Conservation (phyloP, 148 eudicot genomes). For the Pouteria glomerata region DNA sequence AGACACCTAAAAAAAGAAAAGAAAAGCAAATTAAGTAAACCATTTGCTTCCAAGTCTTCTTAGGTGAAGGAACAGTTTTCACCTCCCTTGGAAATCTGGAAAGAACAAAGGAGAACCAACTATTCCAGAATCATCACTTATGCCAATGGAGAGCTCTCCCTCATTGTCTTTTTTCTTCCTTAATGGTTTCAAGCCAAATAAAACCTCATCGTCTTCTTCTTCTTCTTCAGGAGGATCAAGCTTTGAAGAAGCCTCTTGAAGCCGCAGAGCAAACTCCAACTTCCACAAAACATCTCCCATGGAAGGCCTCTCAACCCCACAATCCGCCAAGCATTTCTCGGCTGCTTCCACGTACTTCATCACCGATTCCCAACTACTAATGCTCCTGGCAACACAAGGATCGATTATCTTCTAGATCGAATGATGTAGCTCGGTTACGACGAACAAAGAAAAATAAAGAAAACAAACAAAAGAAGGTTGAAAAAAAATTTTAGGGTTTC, state of each 20-base stretch:
- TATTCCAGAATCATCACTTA: conserved; percentile 34
- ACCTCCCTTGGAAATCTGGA: conserved; percentile 50
- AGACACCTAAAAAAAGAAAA: neutral
- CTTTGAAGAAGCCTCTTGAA: conserved; percentile 43
- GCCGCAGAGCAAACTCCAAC: conserved; percentile 60
- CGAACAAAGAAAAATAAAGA: too few species aligned
- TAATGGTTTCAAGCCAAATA: conserved; percentile 26
- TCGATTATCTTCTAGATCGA: conserved; percentile 45
- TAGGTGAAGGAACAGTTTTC: neutral
- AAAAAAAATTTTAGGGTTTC: too few species aligned
- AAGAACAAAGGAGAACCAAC: conserved; percentile 39
- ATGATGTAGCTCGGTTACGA: too few species aligned
- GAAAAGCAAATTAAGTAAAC: neutral
- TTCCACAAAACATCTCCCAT: conserved; percentile 75
- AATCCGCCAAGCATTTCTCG: conserved; percentile 62
- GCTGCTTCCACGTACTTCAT: conserved; percentile 58
- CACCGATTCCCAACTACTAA: conserved; percentile 29
- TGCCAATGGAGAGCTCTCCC: neutral
- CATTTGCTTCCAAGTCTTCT: neutral
- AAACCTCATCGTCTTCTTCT: conserved; percentile 9
- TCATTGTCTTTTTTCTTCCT: neutral
- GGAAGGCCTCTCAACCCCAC: conserved; percentile 62
- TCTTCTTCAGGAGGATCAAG: conserved; percentile 29
- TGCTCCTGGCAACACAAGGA: conserved; percentile 38
- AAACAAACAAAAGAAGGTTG: too few species aligned